Percentiles rank a stretch among this genome's conserved stretches.
Evolutionary conservation across 192 early-diverging fungal genomes (phyloP).

Genomic region (Cladochytrium replicatum): DNA sequence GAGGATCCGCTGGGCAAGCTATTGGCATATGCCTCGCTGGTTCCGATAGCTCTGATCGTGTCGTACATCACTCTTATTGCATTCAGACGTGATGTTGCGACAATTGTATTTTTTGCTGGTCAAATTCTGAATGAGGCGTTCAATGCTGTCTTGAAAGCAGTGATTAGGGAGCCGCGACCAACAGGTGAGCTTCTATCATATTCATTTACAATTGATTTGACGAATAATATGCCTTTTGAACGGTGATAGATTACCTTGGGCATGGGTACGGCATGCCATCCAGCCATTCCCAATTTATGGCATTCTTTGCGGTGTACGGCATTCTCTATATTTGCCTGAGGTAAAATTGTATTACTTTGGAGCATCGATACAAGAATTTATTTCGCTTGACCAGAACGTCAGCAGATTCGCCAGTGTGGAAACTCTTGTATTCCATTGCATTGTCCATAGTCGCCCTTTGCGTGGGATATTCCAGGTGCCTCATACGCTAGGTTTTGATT

Average conservation of each 20-base stretch:
- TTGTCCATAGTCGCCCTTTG: constrained; percentile 10
- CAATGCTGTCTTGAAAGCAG: constrained; percentile 51
- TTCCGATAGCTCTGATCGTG: constrained; percentile 57
- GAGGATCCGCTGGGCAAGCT: constrained; percentile 45
- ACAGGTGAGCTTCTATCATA: constrained; percentile 30
- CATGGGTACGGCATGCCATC: constrained; percentile 80
- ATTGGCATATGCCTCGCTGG: constrained; percentile 44
- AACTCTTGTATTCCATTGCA: constrained; percentile 20
- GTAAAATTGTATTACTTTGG: constrained; percentile 20
- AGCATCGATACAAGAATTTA: constrained; percentile 9
- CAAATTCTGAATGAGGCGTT: constrained; percentile 61
- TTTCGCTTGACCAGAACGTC: constrained; percentile 4
- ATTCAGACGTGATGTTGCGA: constrained; percentile 47
- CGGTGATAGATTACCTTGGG: constrained; percentile 48
- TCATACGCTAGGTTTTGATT: not conserved
- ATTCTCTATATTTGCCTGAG: constrained; percentile 40
- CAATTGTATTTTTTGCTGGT: constrained; percentile 51
- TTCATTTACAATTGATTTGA: not conserved
- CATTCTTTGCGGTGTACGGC: constrained; percentile 55
- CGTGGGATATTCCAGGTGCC: constrained; percentile 39
- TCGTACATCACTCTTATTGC: constrained; percentile 57
- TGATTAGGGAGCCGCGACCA: constrained; percentile 53
- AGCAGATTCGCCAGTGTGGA: constrained; percentile 15
- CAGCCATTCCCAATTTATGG: constrained; percentile 71
- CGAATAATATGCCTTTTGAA: not conserved